Base-by-base conservation (phyloP, 306 rosid genomes). In the Clitoria ternatea region DNA sequence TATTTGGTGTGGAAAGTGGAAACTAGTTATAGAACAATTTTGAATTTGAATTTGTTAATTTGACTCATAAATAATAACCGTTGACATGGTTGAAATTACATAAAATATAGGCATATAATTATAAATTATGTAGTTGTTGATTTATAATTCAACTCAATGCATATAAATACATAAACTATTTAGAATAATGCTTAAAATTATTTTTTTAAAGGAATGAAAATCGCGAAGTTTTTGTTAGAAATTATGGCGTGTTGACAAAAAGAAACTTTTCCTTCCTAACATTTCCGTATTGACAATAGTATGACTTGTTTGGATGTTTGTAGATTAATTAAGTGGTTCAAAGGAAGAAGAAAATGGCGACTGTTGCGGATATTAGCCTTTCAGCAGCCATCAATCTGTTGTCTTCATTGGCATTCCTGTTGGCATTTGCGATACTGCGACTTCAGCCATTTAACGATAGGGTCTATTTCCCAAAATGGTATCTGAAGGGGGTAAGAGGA, bases 401-500 rank as follows among this genome's bases (percentile, higher is more conserved):
- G 67, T 77, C 94, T 13, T 90, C 94, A 11, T 12, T 88, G 29
- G 78, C 83, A 0, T 93, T 90, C 74, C 83, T 90, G 19, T 59
- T 84, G 60, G 96, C 97, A 1, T 93, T 88, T 72, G 98, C 87
- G 1, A 39, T 93, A 22, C 62, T 90, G 59, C 84, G 98, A 54
- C 83, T 93, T 49, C 98, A 93, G 61, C 97, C 98, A 0, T 59
- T 90, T 33, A 93, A 93, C 37, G 98, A 90, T 44, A 74, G 97
- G 57, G 94, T 93, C 39, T 93, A 90, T 80, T 93, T 93, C 40
- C 93, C 98, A 18, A 93, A 93, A 85, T 93, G 98, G 98, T 93
- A 93, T 61, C 86, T 87, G 43, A 93, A 88, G 74, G 98, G 96
- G 57, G 75, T 88, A 75, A 86, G 98, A 82, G 82, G 85, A 54